Evolutionary conservation across 345 rosid species (phyloP).

Genomic region (Zanthoxylum bungeanum): DNA sequence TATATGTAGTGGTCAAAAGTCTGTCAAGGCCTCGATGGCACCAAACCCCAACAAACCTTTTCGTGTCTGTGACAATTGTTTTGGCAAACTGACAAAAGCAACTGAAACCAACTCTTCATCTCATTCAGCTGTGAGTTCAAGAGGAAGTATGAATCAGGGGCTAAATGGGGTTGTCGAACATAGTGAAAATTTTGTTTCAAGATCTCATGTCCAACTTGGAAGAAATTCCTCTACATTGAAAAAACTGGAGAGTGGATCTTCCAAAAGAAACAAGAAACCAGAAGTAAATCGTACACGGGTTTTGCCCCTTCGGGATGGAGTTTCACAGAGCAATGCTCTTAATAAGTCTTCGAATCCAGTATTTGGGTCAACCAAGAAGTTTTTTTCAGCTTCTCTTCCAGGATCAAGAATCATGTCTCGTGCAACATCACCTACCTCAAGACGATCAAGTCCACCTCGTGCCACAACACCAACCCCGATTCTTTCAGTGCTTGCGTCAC

Average conservation of each 20-base stretch:
- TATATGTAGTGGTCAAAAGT: constrained; percentile 69
- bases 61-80: constrained; percentile 76
- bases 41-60: constrained; percentile 66
- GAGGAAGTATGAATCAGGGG: constrained; percentile 56
- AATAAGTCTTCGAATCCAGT: constrained; percentile 51
- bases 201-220: constrained; percentile 46
- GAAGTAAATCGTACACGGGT: constrained; percentile 57
- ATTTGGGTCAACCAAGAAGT: constrained; percentile 70
- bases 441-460: constrained; percentile 73
- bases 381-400: constrained; percentile 77
- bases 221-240: constrained; percentile 53
- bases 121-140: constrained; percentile 49
- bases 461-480: constrained; percentile 68
- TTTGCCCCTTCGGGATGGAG: constrained; percentile 57
- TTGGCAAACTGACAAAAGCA: constrained; percentile 51
- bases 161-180: constrained; percentile 38
- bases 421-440: constrained; percentile 81
- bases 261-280: constrained; percentile 55
- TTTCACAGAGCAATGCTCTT: constrained; percentile 44
- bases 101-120: constrained; percentile 47
- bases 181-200: constrained; percentile 45
- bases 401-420: constrained; percentile 79
- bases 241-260: constrained; percentile 44
- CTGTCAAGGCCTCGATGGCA: constrained; percentile 78
- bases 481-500: constrained; percentile 49